phyloP scores from a whole-genome alignment of 108 stramenopile species.

The Parietichytrium sp. region DNA sequence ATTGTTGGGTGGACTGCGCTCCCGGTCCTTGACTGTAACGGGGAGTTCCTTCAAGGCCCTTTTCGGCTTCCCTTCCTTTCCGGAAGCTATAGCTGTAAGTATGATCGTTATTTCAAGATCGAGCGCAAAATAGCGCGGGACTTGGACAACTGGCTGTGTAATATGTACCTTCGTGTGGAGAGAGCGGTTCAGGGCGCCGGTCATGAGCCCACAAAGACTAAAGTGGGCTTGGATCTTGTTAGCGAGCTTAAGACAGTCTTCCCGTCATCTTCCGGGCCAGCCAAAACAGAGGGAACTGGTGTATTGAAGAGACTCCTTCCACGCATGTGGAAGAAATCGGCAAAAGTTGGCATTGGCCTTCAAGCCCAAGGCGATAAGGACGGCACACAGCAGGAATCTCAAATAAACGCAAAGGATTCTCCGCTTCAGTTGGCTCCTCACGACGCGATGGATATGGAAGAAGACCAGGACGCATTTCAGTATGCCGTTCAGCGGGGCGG shows the following conservation, averaged over 20 bases:
- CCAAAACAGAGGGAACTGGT: background rate
- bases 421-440: background rate
- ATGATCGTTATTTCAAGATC: background rate
- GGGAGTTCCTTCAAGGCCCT: background rate
- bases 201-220: background rate
- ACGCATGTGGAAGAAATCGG: background rate
- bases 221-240: background rate
- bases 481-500: background rate
- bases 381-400: background rate
- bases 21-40: background rate
- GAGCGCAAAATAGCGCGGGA: background rate
- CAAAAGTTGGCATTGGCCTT: background rate
- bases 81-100: background rate
- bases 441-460: background rate
- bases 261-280: too few species aligned
- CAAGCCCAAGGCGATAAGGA: background rate
- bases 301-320: background rate
- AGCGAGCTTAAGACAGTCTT: background rate
- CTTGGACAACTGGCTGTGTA: constrained; percentile 7
- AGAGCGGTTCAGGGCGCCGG: background rate
- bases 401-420: background rate
- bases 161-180: constrained; percentile 2
- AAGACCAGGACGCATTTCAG: background rate
- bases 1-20: constrained; percentile 34
- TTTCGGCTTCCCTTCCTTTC: background rate